Percentiles rank a stretch among this genome's conserved stretches.
phyloP scores from a whole-genome alignment of 768 basidiomycete genomes.

The Tulasnella sp. region DNA sequence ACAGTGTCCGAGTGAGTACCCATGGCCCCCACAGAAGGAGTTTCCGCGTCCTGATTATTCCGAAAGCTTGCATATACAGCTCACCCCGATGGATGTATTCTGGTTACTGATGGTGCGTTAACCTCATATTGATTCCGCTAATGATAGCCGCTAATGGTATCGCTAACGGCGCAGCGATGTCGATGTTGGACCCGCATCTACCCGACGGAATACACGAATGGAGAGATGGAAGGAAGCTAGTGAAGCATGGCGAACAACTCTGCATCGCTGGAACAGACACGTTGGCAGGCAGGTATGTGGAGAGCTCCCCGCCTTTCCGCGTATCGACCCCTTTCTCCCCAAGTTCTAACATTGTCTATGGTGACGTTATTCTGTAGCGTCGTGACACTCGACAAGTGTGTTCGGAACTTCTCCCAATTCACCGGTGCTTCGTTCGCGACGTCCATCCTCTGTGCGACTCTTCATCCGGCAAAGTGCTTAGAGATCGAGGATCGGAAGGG shows the following conservation, averaged over 20 bases:
- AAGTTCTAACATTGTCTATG: background rate
- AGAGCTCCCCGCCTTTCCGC: background rate
- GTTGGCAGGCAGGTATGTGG: slow-evolving; percentile 69
- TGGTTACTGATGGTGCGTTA: slow-evolving; percentile 75
- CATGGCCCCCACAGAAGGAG: background rate
- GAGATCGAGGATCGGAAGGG: slow-evolving; percentile 74
- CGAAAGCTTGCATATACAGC: slow-evolving; percentile 69
- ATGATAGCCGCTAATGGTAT: background rate
- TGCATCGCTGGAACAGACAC: slow-evolving; percentile 79
- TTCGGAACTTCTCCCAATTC: slow-evolving; percentile 75
- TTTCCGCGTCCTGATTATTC: background rate
- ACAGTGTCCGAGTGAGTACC: slow-evolving; percentile 64
- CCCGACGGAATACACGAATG: slow-evolving; percentile 79
- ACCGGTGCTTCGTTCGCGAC: slow-evolving; percentile 75
- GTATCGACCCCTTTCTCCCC: background rate
- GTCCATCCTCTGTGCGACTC: slow-evolving; percentile 78
- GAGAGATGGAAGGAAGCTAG: slow-evolving; percentile 71
- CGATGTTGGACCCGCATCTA: slow-evolving; percentile 74
- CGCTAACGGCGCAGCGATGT: slow-evolving; percentile 79
- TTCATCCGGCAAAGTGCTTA: slow-evolving; percentile 76
- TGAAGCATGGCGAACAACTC: slow-evolving; percentile 71
- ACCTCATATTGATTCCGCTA: background rate
- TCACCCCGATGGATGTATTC: slow-evolving; percentile 73
- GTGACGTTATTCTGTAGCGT: slow-evolving; percentile 37
- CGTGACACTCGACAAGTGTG: slow-evolving; percentile 72